phyloP scores from a whole-genome alignment of 805 yeast genomes.

The Isabelozyma gotoi region DNA sequence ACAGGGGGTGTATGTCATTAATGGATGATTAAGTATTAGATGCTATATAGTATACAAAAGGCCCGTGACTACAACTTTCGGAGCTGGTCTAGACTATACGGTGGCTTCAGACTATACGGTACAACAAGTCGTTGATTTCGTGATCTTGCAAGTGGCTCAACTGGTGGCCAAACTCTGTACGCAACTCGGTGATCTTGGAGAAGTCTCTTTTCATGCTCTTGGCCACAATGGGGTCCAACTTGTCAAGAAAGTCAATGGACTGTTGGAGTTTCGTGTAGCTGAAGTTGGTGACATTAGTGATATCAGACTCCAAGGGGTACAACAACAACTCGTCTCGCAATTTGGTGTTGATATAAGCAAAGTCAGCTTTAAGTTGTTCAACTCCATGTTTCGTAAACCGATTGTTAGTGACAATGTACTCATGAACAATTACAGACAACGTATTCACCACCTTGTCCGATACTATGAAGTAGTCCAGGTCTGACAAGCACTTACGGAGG shows the following conservation, averaged over 20 bases:
- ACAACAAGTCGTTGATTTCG: conserved; percentile 26
- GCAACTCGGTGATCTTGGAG: conserved; percentile 12
- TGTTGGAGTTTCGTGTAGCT: conserved; percentile 24
- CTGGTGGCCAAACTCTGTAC: conserved; percentile 17
- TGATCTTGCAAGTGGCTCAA: conserved; percentile 13
- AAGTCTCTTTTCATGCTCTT: conserved; percentile 13
- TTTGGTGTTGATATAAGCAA: conserved; percentile 16
- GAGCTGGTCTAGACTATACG: not conserved
- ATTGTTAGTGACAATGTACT: conserved; percentile 40
- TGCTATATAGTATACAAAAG: too few species aligned
- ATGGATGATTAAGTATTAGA: too few species aligned
- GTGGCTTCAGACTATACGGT: conserved; percentile 18
- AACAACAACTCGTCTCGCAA: conserved; percentile 20
- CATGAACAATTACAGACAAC: conserved; percentile 27
- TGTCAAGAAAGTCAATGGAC: conserved; percentile 26
- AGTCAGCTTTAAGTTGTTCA: conserved; percentile 31
- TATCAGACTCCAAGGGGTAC: conserved; percentile 4
- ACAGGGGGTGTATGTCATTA: too few species aligned
- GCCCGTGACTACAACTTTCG: too few species aligned
- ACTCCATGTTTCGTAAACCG: conserved; percentile 32
- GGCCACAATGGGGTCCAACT: conserved; percentile 22
- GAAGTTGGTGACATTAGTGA: conserved; percentile 21
- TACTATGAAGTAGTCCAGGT: conserved; percentile 29
- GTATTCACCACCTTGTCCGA: conserved; percentile 26
- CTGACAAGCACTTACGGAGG: conserved; percentile 21